phyloP scores from a whole-genome alignment of 371 early-diverging fungal genomes.

The Coemansia sp. region DNA sequence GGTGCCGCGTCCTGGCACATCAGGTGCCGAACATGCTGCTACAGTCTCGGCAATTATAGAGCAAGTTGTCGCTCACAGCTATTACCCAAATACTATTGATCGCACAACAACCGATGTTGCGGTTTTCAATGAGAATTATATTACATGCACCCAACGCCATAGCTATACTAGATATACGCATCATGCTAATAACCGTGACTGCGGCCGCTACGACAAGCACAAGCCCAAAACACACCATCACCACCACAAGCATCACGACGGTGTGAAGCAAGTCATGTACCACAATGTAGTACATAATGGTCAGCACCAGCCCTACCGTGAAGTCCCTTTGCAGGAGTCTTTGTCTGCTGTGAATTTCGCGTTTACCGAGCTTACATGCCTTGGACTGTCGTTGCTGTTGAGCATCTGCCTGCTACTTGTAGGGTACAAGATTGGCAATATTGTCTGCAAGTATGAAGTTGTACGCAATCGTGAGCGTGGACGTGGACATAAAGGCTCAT shows the following conservation, averaged over 20 bases:
- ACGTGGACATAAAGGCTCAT: slow-evolving; percentile 13
- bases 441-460: slow-evolving; percentile 8
- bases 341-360: slow-evolving; percentile 4
- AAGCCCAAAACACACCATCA: slow-evolving; percentile 3
- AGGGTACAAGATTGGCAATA: slow-evolving; percentile 18
- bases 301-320: background rate
- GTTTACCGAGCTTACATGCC: slow-evolving; percentile 11
- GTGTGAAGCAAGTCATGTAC: background rate
- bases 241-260: background rate
- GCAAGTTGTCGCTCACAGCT: background rate
- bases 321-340: background rate
- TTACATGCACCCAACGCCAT: background rate
- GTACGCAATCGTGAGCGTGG: slow-evolving; percentile 4
- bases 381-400: slow-evolving; percentile 11
- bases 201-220: background rate
- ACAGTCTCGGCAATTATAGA: background rate
- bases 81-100: background rate
- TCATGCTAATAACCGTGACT: background rate
- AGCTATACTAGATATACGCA: background rate
- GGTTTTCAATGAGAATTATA: background rate
- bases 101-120: background rate
- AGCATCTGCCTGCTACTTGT: slow-evolving; percentile 14
- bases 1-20: background rate
- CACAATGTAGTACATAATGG: background rate
- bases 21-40: slow-evolving; percentile 2